A percentile compares a stretch with the other conserved stretches of the same genome.
Conservation (phyloP, 495 filamentous ascomycete species). For the Podospora conica region DNA sequence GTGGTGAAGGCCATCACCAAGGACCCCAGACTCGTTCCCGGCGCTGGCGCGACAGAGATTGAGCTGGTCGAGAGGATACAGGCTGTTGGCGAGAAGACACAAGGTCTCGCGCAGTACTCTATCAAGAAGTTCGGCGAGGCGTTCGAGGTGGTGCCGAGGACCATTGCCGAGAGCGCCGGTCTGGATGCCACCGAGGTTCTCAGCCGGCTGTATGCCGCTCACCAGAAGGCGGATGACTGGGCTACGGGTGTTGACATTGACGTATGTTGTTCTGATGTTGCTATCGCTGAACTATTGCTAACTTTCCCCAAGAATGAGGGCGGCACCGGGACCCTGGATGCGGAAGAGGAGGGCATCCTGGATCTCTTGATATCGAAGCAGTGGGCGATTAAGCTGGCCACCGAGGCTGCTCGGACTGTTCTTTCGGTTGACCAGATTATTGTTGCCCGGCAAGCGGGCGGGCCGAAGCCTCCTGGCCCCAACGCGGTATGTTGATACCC, state of each 20-base stretch:
- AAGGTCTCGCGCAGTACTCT: conserved; percentile 85
- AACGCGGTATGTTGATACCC: conserved; percentile 51
- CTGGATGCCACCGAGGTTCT: conserved; percentile 94
- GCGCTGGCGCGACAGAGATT: conserved; percentile 93
- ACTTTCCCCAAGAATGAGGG: conserved; percentile 54
- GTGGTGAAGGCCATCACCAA: conserved; percentile 97
- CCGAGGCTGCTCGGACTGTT: conserved; percentile 88
- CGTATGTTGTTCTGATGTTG: conserved; percentile 29
- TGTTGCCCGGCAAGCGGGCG: conserved; percentile 93
- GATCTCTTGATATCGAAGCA: conserved; percentile 87
- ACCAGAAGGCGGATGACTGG: conserved; percentile 82
- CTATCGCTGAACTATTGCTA: not conserved
- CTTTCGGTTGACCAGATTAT: conserved; percentile 99
- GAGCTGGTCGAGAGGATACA: conserved; percentile 89
- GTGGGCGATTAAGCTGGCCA: conserved; percentile 95
- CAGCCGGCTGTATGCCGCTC: conserved; percentile 84
- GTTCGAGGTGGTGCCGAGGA: conserved; percentile 93
- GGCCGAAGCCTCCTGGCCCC: conserved; percentile 90
- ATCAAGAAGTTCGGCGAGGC: conserved; percentile 97
- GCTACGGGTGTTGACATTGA: conserved; percentile 91
- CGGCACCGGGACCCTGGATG: conserved; percentile 74
- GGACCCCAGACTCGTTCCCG: conserved; percentile 84
- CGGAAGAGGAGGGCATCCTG: conserved; percentile 82
- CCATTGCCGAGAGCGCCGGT: conserved; percentile 87
- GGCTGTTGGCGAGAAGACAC: conserved; percentile 81